Conservation (phyloP, 1,139 yeast species). For the Debaryomyces subglobosus region DNA sequence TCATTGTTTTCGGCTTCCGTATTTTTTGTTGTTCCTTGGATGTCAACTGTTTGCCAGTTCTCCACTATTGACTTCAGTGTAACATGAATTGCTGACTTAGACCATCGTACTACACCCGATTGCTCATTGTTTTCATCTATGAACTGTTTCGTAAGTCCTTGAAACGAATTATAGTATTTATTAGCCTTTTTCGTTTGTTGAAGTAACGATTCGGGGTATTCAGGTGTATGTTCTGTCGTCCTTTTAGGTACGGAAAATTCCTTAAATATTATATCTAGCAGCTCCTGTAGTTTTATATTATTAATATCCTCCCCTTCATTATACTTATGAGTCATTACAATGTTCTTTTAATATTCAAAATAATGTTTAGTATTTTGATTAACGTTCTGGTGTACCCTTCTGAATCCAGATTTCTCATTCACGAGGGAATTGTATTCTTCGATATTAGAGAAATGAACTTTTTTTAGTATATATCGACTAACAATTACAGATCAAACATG, state of each 20-base stretch:
- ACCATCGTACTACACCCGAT: constrained; percentile 36
- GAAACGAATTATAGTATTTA: constrained; percentile 36
- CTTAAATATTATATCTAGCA: constrained; percentile 7
- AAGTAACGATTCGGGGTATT: constrained; percentile 41
- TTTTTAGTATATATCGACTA: not conserved
- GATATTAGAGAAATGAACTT: not conserved
- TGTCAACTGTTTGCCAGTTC: constrained; percentile 28
- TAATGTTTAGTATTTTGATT: not conserved
- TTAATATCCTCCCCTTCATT: not conserved
- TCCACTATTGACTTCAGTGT: constrained; percentile 33
- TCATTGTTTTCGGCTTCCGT: constrained; percentile 2
- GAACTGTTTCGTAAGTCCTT: constrained; percentile 41
- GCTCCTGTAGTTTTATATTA: constrained; percentile 1
- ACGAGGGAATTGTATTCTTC: not conserved
- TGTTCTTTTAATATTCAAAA: not conserved
- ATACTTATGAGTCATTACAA: not conserved
- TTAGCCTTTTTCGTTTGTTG: constrained; percentile 36
- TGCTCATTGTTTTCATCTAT: constrained; percentile 20
- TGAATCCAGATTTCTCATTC: constrained; percentile 1
- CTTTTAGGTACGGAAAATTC: not conserved
- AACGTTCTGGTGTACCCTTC: not conserved
- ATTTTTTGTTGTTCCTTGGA: constrained; percentile 8
- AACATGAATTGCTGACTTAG: constrained; percentile 31
- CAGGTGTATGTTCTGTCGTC: constrained; percentile 5
- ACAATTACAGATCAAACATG: constrained; percentile 12